A percentile compares a stretch with the other conserved stretches of the same genome.
Evolutionary conservation across 2,329 filamentous ascomycete genomes (phyloP).

Genomic region (Colletotrichum sp.): DNA sequence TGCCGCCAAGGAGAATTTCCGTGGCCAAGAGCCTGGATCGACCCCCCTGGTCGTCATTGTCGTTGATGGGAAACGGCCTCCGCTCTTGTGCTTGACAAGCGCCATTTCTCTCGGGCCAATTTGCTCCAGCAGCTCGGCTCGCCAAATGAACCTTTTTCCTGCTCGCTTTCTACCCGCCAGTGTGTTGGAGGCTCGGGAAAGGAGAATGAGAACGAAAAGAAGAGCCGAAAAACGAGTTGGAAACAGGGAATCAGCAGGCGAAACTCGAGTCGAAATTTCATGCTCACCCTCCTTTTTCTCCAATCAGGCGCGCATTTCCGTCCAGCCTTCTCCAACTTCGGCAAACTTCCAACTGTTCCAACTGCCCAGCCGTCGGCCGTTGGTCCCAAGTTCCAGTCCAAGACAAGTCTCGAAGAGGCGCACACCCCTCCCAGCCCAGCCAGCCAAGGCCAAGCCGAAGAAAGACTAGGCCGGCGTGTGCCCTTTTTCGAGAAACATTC

Average conservation of each 20-base stretch:
- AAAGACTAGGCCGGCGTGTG: neutral
- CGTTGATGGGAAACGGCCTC: slow-evolving; percentile 4
- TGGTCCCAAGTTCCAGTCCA: neutral
- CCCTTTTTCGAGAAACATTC: slow-evolving; percentile 15
- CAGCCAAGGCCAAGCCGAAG: neutral
- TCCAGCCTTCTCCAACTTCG: neutral
- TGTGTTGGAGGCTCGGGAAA: neutral
- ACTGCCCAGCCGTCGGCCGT: neutral
- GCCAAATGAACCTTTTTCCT: neutral
- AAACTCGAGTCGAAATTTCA: neutral
- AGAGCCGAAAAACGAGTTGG: neutral
- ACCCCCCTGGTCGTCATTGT: neutral
- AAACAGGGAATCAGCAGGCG: neutral
- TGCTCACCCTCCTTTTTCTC: neutral
- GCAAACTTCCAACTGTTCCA: neutral
- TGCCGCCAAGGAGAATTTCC: slow-evolving; percentile 6
- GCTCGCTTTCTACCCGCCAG: neutral
- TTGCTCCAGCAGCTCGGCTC: slow-evolving; percentile 5
- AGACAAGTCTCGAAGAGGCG: neutral
- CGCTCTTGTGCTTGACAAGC: slow-evolving; percentile 8
- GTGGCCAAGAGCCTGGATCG: slow-evolving; percentile 1
- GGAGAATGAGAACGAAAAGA: neutral
- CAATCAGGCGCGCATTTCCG: neutral
- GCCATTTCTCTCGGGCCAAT: slow-evolving; percentile 8
- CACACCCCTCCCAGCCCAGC: neutral